Conservation (phyloP, 352 stramenopile genomes). For the Phytophthora melonis region DNA sequence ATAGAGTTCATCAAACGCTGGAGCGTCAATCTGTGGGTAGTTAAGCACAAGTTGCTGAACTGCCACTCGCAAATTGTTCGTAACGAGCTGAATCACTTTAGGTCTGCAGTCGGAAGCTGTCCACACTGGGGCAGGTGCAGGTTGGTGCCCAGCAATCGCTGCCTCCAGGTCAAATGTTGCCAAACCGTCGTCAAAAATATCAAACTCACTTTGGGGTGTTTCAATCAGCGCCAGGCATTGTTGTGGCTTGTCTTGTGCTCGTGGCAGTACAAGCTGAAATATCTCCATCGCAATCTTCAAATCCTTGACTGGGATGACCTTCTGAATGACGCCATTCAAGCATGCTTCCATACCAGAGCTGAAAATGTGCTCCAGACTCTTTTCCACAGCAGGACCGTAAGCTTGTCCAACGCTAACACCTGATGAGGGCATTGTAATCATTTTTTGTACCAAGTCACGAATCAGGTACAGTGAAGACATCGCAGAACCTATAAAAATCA, state of each 20-base stretch:
- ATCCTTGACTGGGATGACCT: conserved; percentile 40
- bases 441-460: conserved; percentile 49
- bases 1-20: conserved; percentile 64
- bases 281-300: conserved; percentile 68
- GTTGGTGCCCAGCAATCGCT: conserved; percentile 5
- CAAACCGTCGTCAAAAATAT: conserved; percentile 56
- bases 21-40: conserved; percentile 43
- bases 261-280: conserved; percentile 54
- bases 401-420: conserved; percentile 10
- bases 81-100: conserved; percentile 39
- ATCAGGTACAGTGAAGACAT: conserved; percentile 55
- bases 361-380: conserved; percentile 54
- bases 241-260: conserved; percentile 36
- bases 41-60: conserved; percentile 71
- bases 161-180: conserved; percentile 58
- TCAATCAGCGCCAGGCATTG: conserved; percentile 30
- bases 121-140: conserved; percentile 16
- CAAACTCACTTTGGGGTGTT: conserved; percentile 50
- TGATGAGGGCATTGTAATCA: conserved; percentile 35
- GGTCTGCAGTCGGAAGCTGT: conserved; percentile 39
- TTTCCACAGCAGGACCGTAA: conserved; percentile 42
- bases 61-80: conserved; percentile 44
- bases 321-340: conserved; percentile 49
- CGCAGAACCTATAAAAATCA: conserved; percentile 35
- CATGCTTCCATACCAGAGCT: conserved; percentile 54